Percentiles rank a stretch among this genome's conserved stretches.
Evolutionary conservation across 2,329 filamentous ascomycete species (phyloP).

Genomic region (Coniochaeta pulveracea): DNA sequence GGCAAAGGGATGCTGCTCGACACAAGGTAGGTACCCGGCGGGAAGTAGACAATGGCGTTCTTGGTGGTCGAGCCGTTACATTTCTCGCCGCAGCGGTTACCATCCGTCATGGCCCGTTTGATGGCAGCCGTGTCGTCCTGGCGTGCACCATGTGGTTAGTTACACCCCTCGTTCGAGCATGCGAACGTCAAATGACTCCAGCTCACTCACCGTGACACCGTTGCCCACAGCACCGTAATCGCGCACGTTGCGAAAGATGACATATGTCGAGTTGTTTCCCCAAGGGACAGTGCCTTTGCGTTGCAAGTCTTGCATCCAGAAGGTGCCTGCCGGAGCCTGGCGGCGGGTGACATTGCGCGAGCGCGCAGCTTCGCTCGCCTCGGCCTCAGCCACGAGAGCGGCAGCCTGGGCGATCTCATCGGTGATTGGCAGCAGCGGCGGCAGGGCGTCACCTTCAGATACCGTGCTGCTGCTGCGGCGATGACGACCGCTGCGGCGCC

Average conservation of each 20-base stretch:
- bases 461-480: background rate
- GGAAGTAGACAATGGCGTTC: slow-evolving; percentile 11
- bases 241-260: background rate
- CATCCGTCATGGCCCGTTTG: slow-evolving; percentile 6
- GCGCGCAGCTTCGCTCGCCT: background rate
- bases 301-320: slow-evolving; percentile 3
- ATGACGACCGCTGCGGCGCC: no score
- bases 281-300: slow-evolving; percentile 1
- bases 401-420: background rate
- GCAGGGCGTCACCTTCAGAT: background rate
- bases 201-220: background rate
- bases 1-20: slow-evolving; percentile 5
- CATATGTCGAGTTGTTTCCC: slow-evolving; percentile 1
- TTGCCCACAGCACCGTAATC: slow-evolving; percentile 1
- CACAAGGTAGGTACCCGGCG: slow-evolving; percentile 9
- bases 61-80: slow-evolving; percentile 9
- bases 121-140: slow-evolving; percentile 3
- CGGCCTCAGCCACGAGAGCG: background rate
- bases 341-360: background rate
- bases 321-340: background rate
- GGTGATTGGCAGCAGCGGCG: background rate
- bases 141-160: no score
- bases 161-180: no score
- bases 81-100: slow-evolving; percentile 7
- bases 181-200: background rate